Evolutionary conservation across 352 stramenopile species (phyloP), one percentile per base, ranked within the genome.

Genomic region (Aphanomyces cochlioides): DNA sequence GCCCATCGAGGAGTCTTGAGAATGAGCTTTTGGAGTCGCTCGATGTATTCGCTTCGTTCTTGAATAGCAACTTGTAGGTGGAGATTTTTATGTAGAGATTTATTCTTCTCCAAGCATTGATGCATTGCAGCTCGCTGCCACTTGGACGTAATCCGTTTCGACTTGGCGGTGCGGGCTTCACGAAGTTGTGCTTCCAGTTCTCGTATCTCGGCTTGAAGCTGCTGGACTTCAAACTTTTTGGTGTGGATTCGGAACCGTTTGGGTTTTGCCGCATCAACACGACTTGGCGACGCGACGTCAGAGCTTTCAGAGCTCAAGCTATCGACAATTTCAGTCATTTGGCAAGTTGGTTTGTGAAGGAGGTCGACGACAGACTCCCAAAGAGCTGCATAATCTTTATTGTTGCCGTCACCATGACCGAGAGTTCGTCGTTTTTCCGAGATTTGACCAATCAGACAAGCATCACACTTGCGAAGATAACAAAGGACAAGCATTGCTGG

Each of bases 91-190:
- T 67, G 17, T 34, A 67, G 37, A 8, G 19, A 19, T 15, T n/a
- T 48, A 21, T 47, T 54, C 40, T 67, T 67, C 8, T 47, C 59
- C 7, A 56, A 10, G 40, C 59, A 45, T 48, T 56, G 38, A 21
- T 50, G 38, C 19, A 28, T 50, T 7, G 59, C 59, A 5, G 43
- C 36, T 6, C 38, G 38, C 41, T 47, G 41, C 59, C 59, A 67
- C n/a, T 40, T 61, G 7, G 54, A 61, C 21, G 36, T 8, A 21
- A 45, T 17, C 8, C 43, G 43, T 15, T 8, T 15, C 8, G 43
- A 8, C 43, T 15, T 15, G 8, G 43, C 43, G 43, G 15, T 15
- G 8, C 43, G 8, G 8, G 43, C 43, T 15, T 48, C 8, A 15
- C 8, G 8, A 15, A 48, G 43, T 48, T 48, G 43, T 15, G 43